Evolutionary conservation across 2,329 filamentous ascomycete species (phyloP).

Genomic region (Bimuria novae-zelandiae): DNA sequence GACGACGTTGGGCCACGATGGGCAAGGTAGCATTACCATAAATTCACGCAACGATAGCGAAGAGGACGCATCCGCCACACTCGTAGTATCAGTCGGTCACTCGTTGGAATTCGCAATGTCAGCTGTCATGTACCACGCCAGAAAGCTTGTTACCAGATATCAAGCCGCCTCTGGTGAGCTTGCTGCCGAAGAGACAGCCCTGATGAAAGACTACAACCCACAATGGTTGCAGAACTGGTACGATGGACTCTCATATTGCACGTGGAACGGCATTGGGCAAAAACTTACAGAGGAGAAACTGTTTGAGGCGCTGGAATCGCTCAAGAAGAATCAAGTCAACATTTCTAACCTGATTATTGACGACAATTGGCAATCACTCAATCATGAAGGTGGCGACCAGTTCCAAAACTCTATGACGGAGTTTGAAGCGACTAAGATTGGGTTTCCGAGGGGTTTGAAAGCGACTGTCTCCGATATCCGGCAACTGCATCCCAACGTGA

Average conservation of each 20-base stretch:
- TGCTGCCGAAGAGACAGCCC: constrained; percentile 53
- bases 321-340: constrained; percentile 73
- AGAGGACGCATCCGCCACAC: constrained; percentile 58
- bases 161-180: constrained; percentile 52
- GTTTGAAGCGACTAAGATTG: constrained; percentile 81
- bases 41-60: constrained; percentile 73
- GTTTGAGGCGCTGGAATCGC: constrained; percentile 70
- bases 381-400: constrained; percentile 54
- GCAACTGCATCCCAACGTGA: constrained; percentile 69
- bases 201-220: constrained; percentile 57
- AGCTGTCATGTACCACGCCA: constrained; percentile 85
- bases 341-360: constrained; percentile 90
- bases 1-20: constrained; percentile 69
- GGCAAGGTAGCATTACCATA: constrained; percentile 68
- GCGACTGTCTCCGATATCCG: constrained; percentile 72
- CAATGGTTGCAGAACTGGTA: constrained; percentile 87
- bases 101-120: constrained; percentile 77
- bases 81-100: constrained; percentile 73
- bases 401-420: constrained; percentile 64
- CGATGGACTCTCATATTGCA: constrained; percentile 92
- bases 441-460: constrained; percentile 81
- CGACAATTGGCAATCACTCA: constrained; percentile 74
- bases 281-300: constrained; percentile 81
- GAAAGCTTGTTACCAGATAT: constrained; percentile 61
- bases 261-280: constrained; percentile 93